Conservation (phyloP, 805 yeast genomes). For the Candida dendrica region DNA sequence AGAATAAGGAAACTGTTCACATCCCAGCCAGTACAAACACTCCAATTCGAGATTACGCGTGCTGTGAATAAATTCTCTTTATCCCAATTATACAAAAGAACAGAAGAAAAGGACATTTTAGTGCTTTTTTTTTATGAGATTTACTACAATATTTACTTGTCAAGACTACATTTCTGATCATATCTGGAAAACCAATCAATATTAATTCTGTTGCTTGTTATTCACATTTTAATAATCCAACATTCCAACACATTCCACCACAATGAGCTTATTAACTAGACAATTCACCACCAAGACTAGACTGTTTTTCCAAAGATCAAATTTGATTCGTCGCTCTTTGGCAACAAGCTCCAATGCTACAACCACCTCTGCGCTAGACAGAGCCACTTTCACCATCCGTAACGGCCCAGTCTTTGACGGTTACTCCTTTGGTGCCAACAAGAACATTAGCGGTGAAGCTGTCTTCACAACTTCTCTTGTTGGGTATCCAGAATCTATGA, state of each 20-base stretch:
- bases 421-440: constrained; percentile 91
- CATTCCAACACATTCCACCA: background rate
- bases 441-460: constrained; percentile 91
- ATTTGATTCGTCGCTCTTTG: constrained; percentile 17
- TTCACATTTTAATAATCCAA: too few relatives aligned
- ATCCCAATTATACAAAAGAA: too few relatives aligned
- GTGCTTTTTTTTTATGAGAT: constrained; percentile 20
- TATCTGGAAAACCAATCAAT: constrained; percentile 44
- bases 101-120: too few relatives aligned
- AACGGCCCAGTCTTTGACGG: constrained; percentile 94
- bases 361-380: constrained; percentile 36
- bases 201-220: constrained; percentile 15
- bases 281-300: constrained; percentile 12
- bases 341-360: constrained; percentile 20
- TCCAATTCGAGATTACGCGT: too few relatives aligned
- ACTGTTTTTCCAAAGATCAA: constrained; percentile 21
- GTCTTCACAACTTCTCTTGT: constrained; percentile 97
- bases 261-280: constrained; percentile 20
- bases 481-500: constrained; percentile 98
- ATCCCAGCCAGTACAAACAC: too few relatives aligned
- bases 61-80: too few relatives aligned
- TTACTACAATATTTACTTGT: constrained; percentile 27
- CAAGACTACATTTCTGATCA: constrained; percentile 45
- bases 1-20: too few relatives aligned
- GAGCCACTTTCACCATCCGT: constrained; percentile 86